phyloP scores from a whole-genome alignment of 140 eudicot genomes.

The Senecio squalidus region DNA sequence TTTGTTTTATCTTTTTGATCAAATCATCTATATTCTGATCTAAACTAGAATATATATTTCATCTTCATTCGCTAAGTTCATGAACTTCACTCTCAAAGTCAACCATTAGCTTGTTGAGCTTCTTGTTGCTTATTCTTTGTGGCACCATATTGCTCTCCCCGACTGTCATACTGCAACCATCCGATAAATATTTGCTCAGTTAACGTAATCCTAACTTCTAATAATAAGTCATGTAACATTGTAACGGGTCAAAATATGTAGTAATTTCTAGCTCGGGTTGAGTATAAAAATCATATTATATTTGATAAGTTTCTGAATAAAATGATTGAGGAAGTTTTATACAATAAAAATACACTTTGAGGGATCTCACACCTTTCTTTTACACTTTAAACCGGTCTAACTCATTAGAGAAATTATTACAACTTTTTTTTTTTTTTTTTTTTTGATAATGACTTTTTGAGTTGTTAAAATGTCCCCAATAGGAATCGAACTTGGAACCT shows the following conservation, averaged over 20 bases:
- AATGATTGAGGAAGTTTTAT: too few species aligned
- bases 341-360: too few species aligned
- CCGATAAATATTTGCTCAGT: not conserved
- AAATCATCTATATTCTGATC: conserved; percentile 31
- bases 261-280: too few species aligned
- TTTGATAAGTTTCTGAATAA: too few species aligned
- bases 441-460: too few species aligned
- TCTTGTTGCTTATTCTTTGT: conserved; percentile 85
- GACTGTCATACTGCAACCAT: conserved; percentile 33
- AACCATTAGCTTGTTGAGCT: conserved; percentile 67
- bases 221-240: not conserved
- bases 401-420: too few species aligned
- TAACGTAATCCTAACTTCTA: not conserved
- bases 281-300: too few species aligned
- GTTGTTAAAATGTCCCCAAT: too few species aligned
- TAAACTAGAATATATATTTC: conserved; percentile 27
- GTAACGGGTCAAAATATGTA: not conserved
- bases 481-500: too few species aligned
- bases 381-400: too few species aligned
- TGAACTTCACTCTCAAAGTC: conserved; percentile 42
- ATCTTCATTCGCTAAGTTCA: conserved; percentile 1
- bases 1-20: conserved; percentile 21
- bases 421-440: too few species aligned
- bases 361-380: too few species aligned
- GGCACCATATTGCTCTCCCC: conserved; percentile 51